Conservation (phyloP, 2,329 filamentous ascomycete species). For the Huntiella moniliformis region DNA sequence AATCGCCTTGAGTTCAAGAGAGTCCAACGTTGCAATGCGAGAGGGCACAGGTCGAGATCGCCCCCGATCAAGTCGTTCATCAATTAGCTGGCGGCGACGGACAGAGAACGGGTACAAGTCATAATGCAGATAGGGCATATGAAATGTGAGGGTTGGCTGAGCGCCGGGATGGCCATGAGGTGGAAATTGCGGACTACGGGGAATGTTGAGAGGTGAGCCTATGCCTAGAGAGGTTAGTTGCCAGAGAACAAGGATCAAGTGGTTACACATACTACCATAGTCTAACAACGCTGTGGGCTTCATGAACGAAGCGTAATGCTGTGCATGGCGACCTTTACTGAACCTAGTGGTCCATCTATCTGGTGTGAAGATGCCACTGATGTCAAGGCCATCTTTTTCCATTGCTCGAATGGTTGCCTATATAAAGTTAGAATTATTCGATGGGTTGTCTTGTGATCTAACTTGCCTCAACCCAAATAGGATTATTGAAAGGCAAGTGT, state of each 20-base stretch:
- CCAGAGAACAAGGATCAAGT: not conserved
- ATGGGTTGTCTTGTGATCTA: not conserved
- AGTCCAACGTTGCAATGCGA: slow-evolving; percentile 33
- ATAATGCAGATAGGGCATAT: slow-evolving; percentile 43
- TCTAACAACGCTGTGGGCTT: slow-evolving; percentile 20
- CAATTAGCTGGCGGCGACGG: slow-evolving; percentile 34
- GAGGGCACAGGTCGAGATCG: slow-evolving; percentile 36
- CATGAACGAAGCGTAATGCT: slow-evolving; percentile 30
- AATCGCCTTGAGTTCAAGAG: slow-evolving; percentile 38
- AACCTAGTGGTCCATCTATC: slow-evolving; percentile 32
- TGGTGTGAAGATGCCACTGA: slow-evolving; percentile 23
- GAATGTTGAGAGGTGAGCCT: not conserved
- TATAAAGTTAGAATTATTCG: not conserved
- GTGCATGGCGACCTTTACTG: slow-evolving; percentile 28
- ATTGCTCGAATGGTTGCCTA: slow-evolving; percentile 27
- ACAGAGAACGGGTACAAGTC: slow-evolving; percentile 42
- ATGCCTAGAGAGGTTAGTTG: not conserved
- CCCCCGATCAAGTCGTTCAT: slow-evolving; percentile 32
- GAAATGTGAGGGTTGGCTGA: slow-evolving; percentile 25
- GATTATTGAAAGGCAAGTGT: slow-evolving; percentile 37
- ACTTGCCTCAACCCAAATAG: slow-evolving; percentile 36
- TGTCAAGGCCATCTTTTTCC: slow-evolving; percentile 22
- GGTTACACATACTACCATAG: slow-evolving; percentile 2
- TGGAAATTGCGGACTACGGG: not conserved
- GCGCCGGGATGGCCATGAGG: not conserved